Evolutionary conservation across 1,284 basidiomycete species (phyloP).

Genomic region (Boletus sp.): DNA sequence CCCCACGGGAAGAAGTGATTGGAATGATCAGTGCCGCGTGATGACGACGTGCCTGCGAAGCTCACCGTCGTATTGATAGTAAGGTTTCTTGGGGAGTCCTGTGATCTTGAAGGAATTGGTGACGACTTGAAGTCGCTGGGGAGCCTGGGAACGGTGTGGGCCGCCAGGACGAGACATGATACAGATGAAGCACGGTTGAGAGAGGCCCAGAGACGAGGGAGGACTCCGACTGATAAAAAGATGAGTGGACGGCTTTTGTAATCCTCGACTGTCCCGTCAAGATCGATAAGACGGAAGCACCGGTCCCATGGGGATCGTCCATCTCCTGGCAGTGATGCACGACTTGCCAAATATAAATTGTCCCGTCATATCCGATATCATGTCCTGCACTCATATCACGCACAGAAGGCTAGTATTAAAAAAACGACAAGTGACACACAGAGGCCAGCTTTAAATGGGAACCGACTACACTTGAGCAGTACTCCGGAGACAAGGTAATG

Average conservation of each 20-base stretch:
- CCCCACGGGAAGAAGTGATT: slow-evolving; percentile 7
- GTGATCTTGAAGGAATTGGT: background rate
- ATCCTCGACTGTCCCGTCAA: background rate
- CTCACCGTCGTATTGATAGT: background rate
- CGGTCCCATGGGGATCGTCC: slow-evolving; percentile 1
- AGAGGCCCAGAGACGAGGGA: background rate
- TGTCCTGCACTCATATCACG: background rate
- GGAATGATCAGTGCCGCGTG: slow-evolving; percentile 2
- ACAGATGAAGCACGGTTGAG: slow-evolving; percentile 3
- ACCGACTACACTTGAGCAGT: slow-evolving; percentile 25
- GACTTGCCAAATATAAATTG: no score
- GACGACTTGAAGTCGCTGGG: background rate
- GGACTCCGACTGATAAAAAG: background rate
- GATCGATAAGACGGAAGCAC: slow-evolving; percentile 29
- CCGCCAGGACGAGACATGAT: slow-evolving; percentile 20
- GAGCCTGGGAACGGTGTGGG: background rate
- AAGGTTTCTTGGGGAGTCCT: background rate
- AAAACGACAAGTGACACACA: slow-evolving; percentile 30
- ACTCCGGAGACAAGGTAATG: slow-evolving; percentile 29
- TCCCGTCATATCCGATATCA: background rate
- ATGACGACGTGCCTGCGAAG: background rate
- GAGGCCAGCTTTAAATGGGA: slow-evolving; percentile 29
- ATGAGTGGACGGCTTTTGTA: slow-evolving; percentile 7
- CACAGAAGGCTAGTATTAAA: slow-evolving; percentile 22
- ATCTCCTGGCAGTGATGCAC: background rate